Evolutionary conservation across 306 rosid genomes (phyloP).

Genomic region (Prunus campanulata): DNA sequence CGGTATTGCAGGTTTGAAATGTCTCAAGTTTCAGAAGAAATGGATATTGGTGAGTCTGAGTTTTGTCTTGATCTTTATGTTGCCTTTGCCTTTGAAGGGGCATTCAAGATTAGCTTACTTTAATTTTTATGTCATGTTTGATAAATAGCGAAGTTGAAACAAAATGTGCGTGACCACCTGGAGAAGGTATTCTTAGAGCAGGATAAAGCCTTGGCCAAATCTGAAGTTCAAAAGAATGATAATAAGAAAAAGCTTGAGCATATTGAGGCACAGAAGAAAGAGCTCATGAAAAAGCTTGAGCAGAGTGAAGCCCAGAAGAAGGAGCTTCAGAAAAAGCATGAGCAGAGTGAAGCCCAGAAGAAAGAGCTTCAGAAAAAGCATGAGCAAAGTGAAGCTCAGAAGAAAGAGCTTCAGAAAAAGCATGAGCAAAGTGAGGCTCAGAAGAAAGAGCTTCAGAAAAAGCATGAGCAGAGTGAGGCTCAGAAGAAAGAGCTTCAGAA

Average conservation of each 20-base stretch:
- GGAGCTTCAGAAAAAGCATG: neutral
- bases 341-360: neutral
- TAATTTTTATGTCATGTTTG: conserved; percentile 14
- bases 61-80: neutral
- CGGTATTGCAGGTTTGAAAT: neutral
- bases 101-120: neutral
- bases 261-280: too few species aligned
- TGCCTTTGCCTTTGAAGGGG: neutral
- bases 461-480: conserved; percentile 10
- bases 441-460: neutral
- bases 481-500: conserved; percentile 26
- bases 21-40: neutral
- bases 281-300: neutral
- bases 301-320: neutral
- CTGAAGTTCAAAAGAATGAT: neutral
- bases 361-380: neutral
- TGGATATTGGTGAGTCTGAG: neutral
- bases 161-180: conserved; percentile 23
- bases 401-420: neutral
- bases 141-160: conserved; percentile 42
- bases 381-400: neutral
- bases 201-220: conserved; percentile 32
- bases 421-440: neutral
- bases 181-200: conserved; percentile 37
- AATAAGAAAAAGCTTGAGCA: neutral